Percentiles rank a stretch among this genome's conserved stretches.
Evolutionary conservation across 1,284 basidiomycete species (phyloP).

Genomic region (Schizophyllum amplum): DNA sequence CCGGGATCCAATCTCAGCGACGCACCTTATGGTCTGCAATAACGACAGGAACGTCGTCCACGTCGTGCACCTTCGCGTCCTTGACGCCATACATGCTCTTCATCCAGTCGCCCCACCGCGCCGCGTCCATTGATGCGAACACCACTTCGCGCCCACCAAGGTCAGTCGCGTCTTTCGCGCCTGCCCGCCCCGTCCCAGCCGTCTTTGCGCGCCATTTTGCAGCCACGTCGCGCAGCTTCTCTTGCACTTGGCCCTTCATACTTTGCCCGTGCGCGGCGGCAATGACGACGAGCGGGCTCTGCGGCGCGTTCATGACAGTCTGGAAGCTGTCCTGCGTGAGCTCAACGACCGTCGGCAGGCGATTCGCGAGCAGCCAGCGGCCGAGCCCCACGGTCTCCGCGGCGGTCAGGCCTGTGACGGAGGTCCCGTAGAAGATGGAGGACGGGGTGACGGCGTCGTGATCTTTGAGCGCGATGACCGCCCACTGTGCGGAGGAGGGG

Average conservation of each 20-base stretch:
- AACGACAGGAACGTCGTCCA: slow-evolving; percentile 51
- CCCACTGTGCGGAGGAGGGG: slow-evolving; percentile 39
- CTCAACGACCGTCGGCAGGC: slow-evolving; percentile 63
- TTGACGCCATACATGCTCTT: slow-evolving; percentile 79
- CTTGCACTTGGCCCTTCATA: slow-evolving; percentile 33
- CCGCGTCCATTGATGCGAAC: slow-evolving; percentile 81
- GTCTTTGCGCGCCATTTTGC: slow-evolving; percentile 55
- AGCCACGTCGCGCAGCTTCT: slow-evolving; percentile 45
- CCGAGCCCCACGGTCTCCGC: slow-evolving; percentile 21
- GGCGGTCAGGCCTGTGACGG: slow-evolving; percentile 18
- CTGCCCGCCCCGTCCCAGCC: slow-evolving; percentile 25
- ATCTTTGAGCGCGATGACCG: slow-evolving; percentile 73
- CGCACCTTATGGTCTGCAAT: slow-evolving; percentile 78
- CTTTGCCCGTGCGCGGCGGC: slow-evolving; percentile 43
- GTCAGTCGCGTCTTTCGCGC: slow-evolving; percentile 6
- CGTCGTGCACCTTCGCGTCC: slow-evolving; percentile 18
- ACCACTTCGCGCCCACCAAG: slow-evolving; percentile 52
- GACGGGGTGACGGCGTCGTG: slow-evolving; percentile 37
- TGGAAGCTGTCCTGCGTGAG: slow-evolving; percentile 61
- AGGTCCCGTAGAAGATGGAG: slow-evolving; percentile 26
- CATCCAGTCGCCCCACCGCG: slow-evolving; percentile 78
- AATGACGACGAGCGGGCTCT: slow-evolving; percentile 71
- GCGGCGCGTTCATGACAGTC: slow-evolving; percentile 71
- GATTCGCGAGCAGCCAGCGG: slow-evolving; percentile 57
- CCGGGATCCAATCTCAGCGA: slow-evolving; percentile 22